Evolutionary conservation across 805 yeast species (phyloP).

Genomic region (Pichia nakasei): DNA sequence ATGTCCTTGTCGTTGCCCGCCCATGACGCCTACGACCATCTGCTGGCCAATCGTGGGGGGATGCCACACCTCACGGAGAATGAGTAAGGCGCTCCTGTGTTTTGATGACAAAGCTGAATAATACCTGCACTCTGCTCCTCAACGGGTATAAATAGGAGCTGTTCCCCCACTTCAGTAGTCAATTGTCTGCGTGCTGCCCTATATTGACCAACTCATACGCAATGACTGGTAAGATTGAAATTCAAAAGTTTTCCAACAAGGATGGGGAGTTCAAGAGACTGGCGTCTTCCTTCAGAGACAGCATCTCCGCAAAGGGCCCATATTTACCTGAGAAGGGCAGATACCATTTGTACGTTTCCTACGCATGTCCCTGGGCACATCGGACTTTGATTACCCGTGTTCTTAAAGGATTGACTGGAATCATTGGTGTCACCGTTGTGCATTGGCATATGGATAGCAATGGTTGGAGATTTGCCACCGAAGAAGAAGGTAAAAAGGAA

Average conservation of each 20-base stretch:
- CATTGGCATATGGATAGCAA: conserved; percentile 83
- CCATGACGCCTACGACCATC: too few species aligned
- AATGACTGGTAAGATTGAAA: conserved; percentile 25
- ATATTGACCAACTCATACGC: neutral
- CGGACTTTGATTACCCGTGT: conserved; percentile 66
- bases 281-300: conserved; percentile 48
- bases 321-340: conserved; percentile 70
- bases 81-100: too few species aligned
- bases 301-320: conserved; percentile 48
- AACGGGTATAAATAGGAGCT: too few species aligned
- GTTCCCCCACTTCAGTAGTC: too few species aligned
- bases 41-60: too few species aligned
- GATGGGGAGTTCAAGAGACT: conserved; percentile 51
- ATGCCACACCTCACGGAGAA: too few species aligned
- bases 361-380: conserved; percentile 97
- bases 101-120: too few species aligned
- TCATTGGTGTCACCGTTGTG: conserved; percentile 67
- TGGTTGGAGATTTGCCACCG: conserved; percentile 76
- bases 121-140: too few species aligned
- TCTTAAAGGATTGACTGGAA: conserved; percentile 61
- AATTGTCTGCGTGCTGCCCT: neutral
- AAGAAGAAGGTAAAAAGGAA: conserved; percentile 30
- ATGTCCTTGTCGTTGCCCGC: too few species aligned
- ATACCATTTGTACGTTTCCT: conserved; percentile 79
- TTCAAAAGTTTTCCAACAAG: conserved; percentile 40